These are phyloP conservation scores for Lignosus rhinocerotis DNA, from an alignment of 1,284 basidiomycete genomes.

Conservation along the genomic window DNA sequence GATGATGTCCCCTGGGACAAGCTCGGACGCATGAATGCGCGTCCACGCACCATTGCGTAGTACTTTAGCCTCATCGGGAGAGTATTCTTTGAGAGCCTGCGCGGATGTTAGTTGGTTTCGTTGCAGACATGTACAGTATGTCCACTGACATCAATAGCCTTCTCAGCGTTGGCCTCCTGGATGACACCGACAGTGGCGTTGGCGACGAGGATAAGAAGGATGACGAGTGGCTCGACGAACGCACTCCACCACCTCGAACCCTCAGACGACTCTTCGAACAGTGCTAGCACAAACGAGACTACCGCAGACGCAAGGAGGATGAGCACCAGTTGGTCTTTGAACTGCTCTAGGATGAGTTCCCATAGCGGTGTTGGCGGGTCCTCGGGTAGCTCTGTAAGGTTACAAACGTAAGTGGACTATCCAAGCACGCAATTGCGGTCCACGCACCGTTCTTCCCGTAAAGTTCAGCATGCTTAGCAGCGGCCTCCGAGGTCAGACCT, in stretches of 20 bases:
- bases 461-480: conserved; percentile 68
- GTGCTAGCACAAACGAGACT: conserved; percentile 86
- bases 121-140: conserved; percentile 11
- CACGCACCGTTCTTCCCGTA: conserved; percentile 85
- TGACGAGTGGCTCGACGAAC: conserved; percentile 92
- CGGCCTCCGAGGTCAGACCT: conserved; percentile 64
- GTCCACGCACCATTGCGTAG: conserved; percentile 71
- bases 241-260: conserved; percentile 73
- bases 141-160: conserved; percentile 86
- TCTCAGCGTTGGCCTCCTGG: conserved; percentile 93
- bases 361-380: conserved; percentile 89
- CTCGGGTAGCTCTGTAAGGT: conserved; percentile 77
- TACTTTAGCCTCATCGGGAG: conserved; percentile 93
- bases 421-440: not conserved
- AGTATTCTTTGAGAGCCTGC: conserved; percentile 92
- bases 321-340: conserved; percentile 95
- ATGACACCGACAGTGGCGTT: conserved; percentile 95
- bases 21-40: conserved; percentile 80
- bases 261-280: conserved; percentile 74
- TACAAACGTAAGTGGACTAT: not conserved
- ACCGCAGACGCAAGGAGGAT: conserved; percentile 91
- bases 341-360: conserved; percentile 95
- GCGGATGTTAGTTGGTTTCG: conserved; percentile 9
- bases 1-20: conserved; percentile 94
- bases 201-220: conserved; percentile 89